Conservation (phyloP, 371 early-diverging fungal genomes). For the Rhizomucor pusillus region DNA sequence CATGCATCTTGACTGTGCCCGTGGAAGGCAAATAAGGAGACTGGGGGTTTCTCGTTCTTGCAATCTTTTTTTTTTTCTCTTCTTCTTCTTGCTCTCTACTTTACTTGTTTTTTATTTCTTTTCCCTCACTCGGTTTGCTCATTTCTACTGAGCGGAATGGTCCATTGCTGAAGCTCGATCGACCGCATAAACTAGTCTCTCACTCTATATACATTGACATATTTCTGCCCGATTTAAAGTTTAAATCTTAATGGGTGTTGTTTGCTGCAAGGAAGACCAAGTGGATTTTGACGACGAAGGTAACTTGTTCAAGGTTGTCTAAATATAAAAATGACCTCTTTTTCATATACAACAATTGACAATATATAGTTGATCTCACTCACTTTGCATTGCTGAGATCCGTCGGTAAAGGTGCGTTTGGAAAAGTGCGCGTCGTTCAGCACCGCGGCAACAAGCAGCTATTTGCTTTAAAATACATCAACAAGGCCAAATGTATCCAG, state of each 20-base stretch:
- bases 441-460: conserved; percentile 58
- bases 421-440: conserved; percentile 80
- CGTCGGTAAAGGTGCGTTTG: conserved; percentile 73
- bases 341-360: no score
- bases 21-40: neutral
- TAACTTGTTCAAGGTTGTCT: conserved; percentile 6
- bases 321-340: conserved; percentile 8
- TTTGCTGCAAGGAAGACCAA: conserved; percentile 33
- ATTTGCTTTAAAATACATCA: conserved; percentile 56
- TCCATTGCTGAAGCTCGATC: neutral
- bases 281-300: conserved; percentile 38
- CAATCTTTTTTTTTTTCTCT: neutral
- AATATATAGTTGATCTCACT: conserved; percentile 48
- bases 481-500: conserved; percentile 49
- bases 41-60: neutral
- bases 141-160: neutral
- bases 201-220: no score
- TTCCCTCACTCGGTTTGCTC: neutral
- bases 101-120: neutral
- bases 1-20: no score
- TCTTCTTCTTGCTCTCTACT: neutral
- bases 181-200: neutral
- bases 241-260: conserved; percentile 24
- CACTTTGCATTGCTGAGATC: conserved; percentile 61
- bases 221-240: neutral